Evolutionary conservation across 2,329 filamentous ascomycete genomes (phyloP).

Genomic region (Rutstroemia sp.): DNA sequence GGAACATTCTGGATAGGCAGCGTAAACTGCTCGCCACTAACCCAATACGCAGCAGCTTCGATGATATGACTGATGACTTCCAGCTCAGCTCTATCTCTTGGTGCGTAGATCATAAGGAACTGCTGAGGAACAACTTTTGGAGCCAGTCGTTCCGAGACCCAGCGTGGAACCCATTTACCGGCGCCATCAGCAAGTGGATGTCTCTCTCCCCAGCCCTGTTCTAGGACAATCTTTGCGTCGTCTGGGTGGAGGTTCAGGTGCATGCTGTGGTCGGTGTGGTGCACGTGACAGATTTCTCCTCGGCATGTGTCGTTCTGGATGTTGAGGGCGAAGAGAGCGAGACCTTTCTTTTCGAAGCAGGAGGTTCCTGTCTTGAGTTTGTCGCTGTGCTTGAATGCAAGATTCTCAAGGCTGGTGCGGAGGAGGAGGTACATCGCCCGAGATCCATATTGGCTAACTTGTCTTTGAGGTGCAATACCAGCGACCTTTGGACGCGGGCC

Average conservation of each 20-base stretch:
- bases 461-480: conserved; percentile 76
- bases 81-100: conserved; percentile 61
- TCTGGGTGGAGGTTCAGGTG: conserved; percentile 75
- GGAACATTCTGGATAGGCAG: conserved; percentile 14
- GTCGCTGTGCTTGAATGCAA: conserved; percentile 40
- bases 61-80: conserved; percentile 61
- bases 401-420: conserved; percentile 41
- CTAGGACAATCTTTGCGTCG: conserved; percentile 64
- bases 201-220: conserved; percentile 71
- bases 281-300: conserved; percentile 78
- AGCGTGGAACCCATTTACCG: conserved; percentile 43
- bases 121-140: conserved; percentile 50
- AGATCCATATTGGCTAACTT: conserved; percentile 60
- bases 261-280: conserved; percentile 67
- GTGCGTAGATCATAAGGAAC: conserved; percentile 80
- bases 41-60: conserved; percentile 67
- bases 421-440: conserved; percentile 47
- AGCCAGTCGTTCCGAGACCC: neutral
- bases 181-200: conserved; percentile 60
- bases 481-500: conserved; percentile 60
- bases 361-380: conserved; percentile 56
- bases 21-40: conserved; percentile 26
- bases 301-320: conserved; percentile 64
- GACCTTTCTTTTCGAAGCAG: conserved; percentile 76
- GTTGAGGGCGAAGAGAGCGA: conserved; percentile 62